Percentiles rank a stretch among this genome's conserved stretches.
These are phyloP conservation scores for Epichloe aotearoae DNA, from an alignment of 2,329 filamentous ascomycete species.

Conservation along the genomic window DNA sequence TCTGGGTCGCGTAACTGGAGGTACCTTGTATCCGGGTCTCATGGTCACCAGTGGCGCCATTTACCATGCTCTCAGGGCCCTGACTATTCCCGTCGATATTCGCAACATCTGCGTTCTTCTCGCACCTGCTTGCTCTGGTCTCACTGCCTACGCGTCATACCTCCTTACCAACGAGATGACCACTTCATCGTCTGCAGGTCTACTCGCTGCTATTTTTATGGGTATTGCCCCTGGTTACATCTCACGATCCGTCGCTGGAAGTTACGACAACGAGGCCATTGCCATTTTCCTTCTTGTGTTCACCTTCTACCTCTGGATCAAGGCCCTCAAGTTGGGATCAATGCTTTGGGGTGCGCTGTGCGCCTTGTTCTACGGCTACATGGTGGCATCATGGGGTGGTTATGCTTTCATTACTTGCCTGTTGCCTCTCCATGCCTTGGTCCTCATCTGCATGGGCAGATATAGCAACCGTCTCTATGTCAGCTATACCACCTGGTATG, in stretches of 20 bases:
- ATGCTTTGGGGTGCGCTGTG: conserved; percentile 93
- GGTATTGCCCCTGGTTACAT: conserved; percentile 96
- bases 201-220: conserved; percentile 92
- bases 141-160: conserved; percentile 87
- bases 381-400: conserved; percentile 98
- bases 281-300: conserved; percentile 97
- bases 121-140: conserved; percentile 83
- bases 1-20: conserved; percentile 92
- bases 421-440: conserved; percentile 85
- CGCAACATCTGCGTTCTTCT: conserved; percentile 97
- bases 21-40: conserved; percentile 93
- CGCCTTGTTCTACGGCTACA: conserved; percentile 97
- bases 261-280: conserved; percentile 99
- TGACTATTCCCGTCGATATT: conserved; percentile 91
- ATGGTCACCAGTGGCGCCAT: conserved; percentile 98
- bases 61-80: conserved; percentile 80
- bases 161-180: conserved; percentile 97
- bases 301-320: conserved; percentile 98
- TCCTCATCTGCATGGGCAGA: conserved; percentile 89
- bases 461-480: conserved; percentile 93
- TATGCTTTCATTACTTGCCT: conserved; percentile 99
- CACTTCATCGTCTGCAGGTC: conserved; percentile 82
- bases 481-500: conserved; percentile 97
- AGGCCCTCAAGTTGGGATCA: conserved; percentile 90
- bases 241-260: conserved; percentile 91